Percentiles rank a stretch among this genome's conserved stretches.
Evolutionary conservation across 176 grass and related monocot species (phyloP).

Genomic region (Lolium perenne): DNA sequence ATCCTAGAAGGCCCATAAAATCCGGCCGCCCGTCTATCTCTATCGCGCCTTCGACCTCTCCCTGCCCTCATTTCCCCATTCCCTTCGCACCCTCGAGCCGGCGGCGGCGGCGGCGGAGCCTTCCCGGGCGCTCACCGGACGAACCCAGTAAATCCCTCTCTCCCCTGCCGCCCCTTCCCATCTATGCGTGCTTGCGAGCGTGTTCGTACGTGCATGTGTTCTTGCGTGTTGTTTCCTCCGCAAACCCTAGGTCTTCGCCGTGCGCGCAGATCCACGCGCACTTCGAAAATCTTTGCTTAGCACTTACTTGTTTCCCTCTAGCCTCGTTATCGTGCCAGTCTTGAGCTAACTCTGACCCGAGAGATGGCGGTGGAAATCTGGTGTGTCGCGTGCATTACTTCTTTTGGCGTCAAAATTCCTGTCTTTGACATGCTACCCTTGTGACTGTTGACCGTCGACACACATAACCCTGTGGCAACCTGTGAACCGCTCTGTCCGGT

Average conservation of each 20-base stretch:
- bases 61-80: slow-evolving; percentile 15
- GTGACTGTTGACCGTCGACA: neutral
- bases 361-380: neutral
- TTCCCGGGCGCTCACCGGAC: slow-evolving; percentile 2
- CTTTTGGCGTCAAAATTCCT: neutral
- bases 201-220: neutral
- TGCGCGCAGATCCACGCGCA: neutral
- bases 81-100: neutral
- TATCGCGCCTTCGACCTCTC: neutral
- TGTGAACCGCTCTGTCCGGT: neutral
- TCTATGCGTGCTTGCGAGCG: neutral
- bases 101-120: slow-evolving; percentile 26
- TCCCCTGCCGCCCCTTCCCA: no score
- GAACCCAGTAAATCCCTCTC: slow-evolving; percentile 4
- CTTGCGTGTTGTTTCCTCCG: neutral
- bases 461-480: neutral
- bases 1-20: neutral
- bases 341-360: neutral
- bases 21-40: neutral
- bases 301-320: neutral
- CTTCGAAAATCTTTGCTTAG: neutral
- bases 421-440: neutral
- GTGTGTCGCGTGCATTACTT: neutral
- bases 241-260: slow-evolving; percentile 26
- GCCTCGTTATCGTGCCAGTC: neutral